phyloP scores from a whole-genome alignment of 108 stramenopile species.

The Fragilaria crotonensis region DNA sequence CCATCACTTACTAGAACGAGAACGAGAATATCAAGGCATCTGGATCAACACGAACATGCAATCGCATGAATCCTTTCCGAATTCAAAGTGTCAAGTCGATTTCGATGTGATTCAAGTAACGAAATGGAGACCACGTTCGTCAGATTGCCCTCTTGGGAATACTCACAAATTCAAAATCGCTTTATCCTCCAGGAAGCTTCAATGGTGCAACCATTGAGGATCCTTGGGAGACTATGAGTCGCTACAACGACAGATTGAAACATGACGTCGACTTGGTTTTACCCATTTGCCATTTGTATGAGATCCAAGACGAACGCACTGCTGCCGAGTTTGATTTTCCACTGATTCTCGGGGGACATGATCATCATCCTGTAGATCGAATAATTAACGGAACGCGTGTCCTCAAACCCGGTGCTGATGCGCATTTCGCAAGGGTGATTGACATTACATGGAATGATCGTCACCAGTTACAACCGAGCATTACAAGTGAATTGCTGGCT shows the following conservation, averaged over 20 bases:
- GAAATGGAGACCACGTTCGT: constrained; percentile 10
- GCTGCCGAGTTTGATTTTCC: constrained; percentile 17
- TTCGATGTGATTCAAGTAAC: constrained; percentile 9
- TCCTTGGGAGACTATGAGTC: constrained; percentile 19
- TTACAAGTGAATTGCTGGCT: background rate
- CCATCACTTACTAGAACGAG: constrained; percentile 4
- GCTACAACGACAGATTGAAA: constrained; percentile 5
- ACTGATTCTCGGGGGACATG: constrained; percentile 21
- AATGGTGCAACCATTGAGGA: constrained; percentile 13
- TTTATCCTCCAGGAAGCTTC: constrained; percentile 14
- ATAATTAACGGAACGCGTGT: constrained; percentile 17
- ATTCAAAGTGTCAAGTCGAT: constrained; percentile 19
- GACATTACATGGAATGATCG: constrained; percentile 16
- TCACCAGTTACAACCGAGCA: background rate
- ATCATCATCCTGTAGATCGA: constrained; percentile 23
- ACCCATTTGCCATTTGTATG: constrained; percentile 19
- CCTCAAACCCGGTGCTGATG: constrained; percentile 21
- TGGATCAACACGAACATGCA: constrained; percentile 36
- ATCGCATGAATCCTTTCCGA: constrained; percentile 14
- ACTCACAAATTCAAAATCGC: constrained; percentile 9
- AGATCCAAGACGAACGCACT: constrained; percentile 13
- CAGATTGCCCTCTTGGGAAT: constrained; percentile 15
- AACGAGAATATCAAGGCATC: constrained; percentile 8
- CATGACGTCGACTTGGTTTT: constrained; percentile 15
- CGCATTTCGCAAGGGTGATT: constrained; percentile 11